A percentile compares a stretch with the other conserved stretches of the same genome.
Evolutionary conservation across 345 rosid species (phyloP).

Genomic region (Noccaea bulbosa): DNA sequence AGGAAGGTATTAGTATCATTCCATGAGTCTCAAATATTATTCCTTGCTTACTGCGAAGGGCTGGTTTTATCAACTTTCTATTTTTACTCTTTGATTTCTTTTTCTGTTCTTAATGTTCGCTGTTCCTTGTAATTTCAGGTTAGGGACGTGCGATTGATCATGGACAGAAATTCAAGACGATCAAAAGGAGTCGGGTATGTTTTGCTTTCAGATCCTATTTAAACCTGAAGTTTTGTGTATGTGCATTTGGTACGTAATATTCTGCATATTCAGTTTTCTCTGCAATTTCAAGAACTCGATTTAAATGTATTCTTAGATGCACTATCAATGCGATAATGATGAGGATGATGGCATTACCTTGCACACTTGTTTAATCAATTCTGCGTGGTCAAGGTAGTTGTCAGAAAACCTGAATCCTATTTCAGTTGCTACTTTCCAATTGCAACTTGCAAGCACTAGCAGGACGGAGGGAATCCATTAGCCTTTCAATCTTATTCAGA

Average conservation of each 20-base stretch:
- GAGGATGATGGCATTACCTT: slow-evolving; percentile 95
- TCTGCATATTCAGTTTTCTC: slow-evolving; percentile 46
- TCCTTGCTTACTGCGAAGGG: too few relatives aligned
- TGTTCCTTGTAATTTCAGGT: slow-evolving; percentile 59
- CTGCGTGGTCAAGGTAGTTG: slow-evolving; percentile 91
- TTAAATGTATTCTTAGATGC: slow-evolving; percentile 94
- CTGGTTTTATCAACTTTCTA: too few relatives aligned
- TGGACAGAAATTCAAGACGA: slow-evolving; percentile 95
- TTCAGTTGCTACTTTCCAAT: slow-evolving; percentile 49
- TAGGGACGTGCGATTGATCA: slow-evolving; percentile 94
- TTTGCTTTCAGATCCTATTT: slow-evolving; percentile 15
- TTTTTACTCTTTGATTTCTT: background rate
- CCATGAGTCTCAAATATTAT: too few relatives aligned
- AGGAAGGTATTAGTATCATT: background rate
- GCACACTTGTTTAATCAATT: slow-evolving; percentile 97
- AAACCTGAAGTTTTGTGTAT: slow-evolving; percentile 39
- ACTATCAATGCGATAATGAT: slow-evolving; percentile 97
- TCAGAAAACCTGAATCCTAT: slow-evolving; percentile 71
- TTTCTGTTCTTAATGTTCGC: slow-evolving; percentile 17
- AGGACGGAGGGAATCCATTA: slow-evolving; percentile 42
- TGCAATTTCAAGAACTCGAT: slow-evolving; percentile 69
- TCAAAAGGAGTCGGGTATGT: slow-evolving; percentile 99
- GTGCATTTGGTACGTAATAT: slow-evolving; percentile 51
- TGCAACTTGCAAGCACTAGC: slow-evolving; percentile 44
- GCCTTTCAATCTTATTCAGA: slow-evolving; percentile 37